Percentiles rank a stretch among this genome's conserved stretches.
Conservation (phyloP, 805 yeast species). For the Candida nemodendra region DNA sequence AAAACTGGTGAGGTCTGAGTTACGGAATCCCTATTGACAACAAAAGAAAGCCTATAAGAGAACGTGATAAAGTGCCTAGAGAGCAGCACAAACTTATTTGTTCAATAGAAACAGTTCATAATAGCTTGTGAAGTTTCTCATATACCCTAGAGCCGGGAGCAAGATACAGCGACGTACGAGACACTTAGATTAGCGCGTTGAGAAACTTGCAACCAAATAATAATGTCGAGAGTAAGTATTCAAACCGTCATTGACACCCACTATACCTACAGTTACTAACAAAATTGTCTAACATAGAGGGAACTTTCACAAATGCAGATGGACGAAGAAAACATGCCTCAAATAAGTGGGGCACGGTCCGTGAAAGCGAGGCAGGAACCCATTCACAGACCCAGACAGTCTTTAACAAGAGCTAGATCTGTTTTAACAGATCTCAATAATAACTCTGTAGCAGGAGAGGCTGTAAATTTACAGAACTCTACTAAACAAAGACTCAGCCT, state of each 20-base stretch:
- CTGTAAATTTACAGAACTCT: slow-evolving; percentile 3
- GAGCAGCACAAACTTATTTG: no score
- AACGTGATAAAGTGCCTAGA: no score
- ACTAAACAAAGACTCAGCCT: slow-evolving; percentile 19
- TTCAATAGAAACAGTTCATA: no score
- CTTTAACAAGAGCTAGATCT: slow-evolving; percentile 25
- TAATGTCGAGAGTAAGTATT: slow-evolving; percentile 12
- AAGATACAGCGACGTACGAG: slow-evolving; percentile 1
- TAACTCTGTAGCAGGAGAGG: slow-evolving; percentile 13
- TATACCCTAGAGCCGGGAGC: not conserved
- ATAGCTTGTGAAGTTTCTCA: no score
- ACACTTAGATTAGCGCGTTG: slow-evolving; percentile 7
- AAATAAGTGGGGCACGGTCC: slow-evolving; percentile 15
- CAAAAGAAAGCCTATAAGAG: no score
- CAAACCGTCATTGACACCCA: no score
- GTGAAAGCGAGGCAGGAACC: slow-evolving; percentile 10
- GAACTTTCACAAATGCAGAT: slow-evolving; percentile 30
- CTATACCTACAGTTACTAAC: no score
- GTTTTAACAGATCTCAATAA: slow-evolving; percentile 30
- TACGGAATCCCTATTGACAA: no score
- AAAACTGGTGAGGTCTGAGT: no score
- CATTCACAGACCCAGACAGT: slow-evolving; percentile 14
- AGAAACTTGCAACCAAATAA: slow-evolving; percentile 2
- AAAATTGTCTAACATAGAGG: slow-evolving; percentile 5
- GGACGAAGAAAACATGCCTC: slow-evolving; percentile 31